A percentile compares a stretch with the other conserved stretches of the same genome.
Conservation (phyloP, 768 basidiomycete species). For the Lentinula guzmanii region DNA sequence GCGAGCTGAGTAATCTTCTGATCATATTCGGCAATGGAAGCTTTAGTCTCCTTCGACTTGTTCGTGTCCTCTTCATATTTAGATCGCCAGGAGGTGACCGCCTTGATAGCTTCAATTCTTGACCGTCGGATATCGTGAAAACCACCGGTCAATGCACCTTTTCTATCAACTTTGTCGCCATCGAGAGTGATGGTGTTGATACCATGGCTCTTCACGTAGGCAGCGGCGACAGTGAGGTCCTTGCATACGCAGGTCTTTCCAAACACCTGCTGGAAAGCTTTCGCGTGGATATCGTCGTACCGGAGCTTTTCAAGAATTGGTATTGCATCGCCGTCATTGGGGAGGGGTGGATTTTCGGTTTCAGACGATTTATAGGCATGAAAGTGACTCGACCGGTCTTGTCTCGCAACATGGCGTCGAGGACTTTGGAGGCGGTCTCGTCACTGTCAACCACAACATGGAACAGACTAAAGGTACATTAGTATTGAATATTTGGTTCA, state of each 20-base stretch:
- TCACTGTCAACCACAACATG: conserved; percentile 98
- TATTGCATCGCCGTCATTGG: conserved; percentile 71
- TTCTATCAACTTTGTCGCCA: conserved; percentile 96
- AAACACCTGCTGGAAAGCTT: conserved; percentile 96
- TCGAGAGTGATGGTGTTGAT: conserved; percentile 97
- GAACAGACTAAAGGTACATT: conserved; percentile 58
- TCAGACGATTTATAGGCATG: conserved; percentile 95
- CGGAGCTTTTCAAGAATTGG: conserved; percentile 79
- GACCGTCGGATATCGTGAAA: conserved; percentile 91
- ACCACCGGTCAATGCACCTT: conserved; percentile 93
- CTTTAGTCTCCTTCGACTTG: conserved; percentile 69
- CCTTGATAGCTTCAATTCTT: conserved; percentile 81
- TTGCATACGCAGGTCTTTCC: conserved; percentile 96
- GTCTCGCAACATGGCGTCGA: conserved; percentile 91
- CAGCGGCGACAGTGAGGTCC: conserved; percentile 86
- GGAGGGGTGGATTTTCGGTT: conserved; percentile 63
- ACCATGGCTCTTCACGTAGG: conserved; percentile 90
- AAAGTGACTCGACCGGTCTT: conserved; percentile 95
- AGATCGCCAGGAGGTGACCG: conserved; percentile 66
- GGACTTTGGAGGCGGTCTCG: conserved; percentile 83
- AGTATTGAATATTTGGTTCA: conserved; percentile 5
- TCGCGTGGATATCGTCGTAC: conserved; percentile 62
- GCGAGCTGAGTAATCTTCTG: conserved; percentile 78
- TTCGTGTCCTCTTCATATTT: conserved; percentile 64
- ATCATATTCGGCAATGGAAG: conserved; percentile 63